Percentiles rank a stretch among this genome's conserved stretches.
phyloP scores from a whole-genome alignment of 2,329 filamentous ascomycete species.

The Neopestalotiopsis sp. region DNA sequence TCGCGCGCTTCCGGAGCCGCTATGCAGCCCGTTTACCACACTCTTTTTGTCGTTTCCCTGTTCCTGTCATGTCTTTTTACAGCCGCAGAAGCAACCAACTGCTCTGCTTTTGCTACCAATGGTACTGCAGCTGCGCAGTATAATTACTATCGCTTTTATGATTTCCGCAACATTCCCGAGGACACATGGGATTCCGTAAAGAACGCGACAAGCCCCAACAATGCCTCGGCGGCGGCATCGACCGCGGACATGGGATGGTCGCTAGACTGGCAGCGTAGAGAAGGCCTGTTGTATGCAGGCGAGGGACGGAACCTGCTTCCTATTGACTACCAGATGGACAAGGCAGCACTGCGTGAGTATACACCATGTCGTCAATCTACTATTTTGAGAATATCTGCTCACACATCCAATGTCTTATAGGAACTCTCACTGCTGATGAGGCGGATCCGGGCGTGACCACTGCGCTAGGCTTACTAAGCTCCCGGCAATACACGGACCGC shows the following conservation, averaged over 20 bases:
- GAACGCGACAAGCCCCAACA: slow-evolving; percentile 7
- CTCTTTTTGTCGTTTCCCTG: background rate
- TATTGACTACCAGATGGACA: slow-evolving; percentile 7
- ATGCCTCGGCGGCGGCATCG: slow-evolving; percentile 8
- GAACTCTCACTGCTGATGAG: background rate
- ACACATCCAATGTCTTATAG: background rate
- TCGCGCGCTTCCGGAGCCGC: background rate
- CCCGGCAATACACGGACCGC: background rate
- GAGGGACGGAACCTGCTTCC: background rate
- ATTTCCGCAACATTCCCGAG: slow-evolving; percentile 1
- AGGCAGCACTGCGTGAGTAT: slow-evolving; percentile 6
- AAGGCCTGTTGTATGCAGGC: slow-evolving; percentile 3
- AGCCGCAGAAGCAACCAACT: background rate
- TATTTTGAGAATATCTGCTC: background rate
- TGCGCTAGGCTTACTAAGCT: background rate
- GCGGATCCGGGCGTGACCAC: slow-evolving; percentile 4
- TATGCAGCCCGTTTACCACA: background rate
- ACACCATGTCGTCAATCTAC: background rate
- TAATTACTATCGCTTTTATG: slow-evolving; percentile 13
- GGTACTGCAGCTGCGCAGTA: slow-evolving; percentile 9
- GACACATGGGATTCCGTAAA: slow-evolving; percentile 5
- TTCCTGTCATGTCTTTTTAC: background rate
- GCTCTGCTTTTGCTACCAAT: slow-evolving; percentile 8
- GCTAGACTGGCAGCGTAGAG: slow-evolving; percentile 5
- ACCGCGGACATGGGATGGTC: slow-evolving; percentile 10